Evolutionary conservation across 1,284 basidiomycete genomes (phyloP).

Genomic region (Marasmius sp.): DNA sequence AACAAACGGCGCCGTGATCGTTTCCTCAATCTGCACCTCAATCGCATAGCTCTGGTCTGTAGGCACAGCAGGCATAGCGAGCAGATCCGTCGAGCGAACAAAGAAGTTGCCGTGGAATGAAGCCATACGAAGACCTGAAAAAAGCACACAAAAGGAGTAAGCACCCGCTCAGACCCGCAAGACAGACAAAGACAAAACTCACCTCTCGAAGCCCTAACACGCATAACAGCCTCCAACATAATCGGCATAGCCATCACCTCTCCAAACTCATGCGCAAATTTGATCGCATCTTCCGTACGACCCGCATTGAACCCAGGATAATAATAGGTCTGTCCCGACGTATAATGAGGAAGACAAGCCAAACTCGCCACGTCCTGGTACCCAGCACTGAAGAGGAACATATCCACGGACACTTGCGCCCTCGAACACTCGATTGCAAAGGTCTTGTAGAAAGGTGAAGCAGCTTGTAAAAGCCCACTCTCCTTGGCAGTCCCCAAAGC

Average conservation of each 20-base stretch:
- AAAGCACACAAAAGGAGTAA: conserved; percentile 12
- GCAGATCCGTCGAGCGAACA: conserved; percentile 94
- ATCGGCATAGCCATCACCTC: conserved; percentile 92
- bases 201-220: conserved; percentile 94
- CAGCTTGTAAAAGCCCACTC: conserved; percentile 76
- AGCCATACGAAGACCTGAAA: conserved; percentile 86
- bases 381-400: conserved; percentile 94
- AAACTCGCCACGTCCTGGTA: conserved; percentile 97
- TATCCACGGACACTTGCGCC: conserved; percentile 96
- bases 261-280: conserved; percentile 97
- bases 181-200: conserved; percentile 11
- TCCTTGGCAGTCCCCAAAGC: conserved; percentile 93
- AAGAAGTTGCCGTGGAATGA: conserved; percentile 99
- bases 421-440: conserved; percentile 99
- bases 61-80: conserved; percentile 96
- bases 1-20: conserved; percentile 88
- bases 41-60: conserved; percentile 97
- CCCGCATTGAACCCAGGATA: conserved; percentile 98
- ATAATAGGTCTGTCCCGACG: conserved; percentile 97
- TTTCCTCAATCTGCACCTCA: conserved; percentile 97
- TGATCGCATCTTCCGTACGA: conserved; percentile 92
- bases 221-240: conserved; percentile 96
- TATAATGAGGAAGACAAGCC: conserved; percentile 96
- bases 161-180: neutral
- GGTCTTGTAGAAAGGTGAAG: conserved; percentile 96